phyloP scores from a whole-genome alignment of 768 basidiomycete genomes.

The Rhizopogon roseolus region DNA sequence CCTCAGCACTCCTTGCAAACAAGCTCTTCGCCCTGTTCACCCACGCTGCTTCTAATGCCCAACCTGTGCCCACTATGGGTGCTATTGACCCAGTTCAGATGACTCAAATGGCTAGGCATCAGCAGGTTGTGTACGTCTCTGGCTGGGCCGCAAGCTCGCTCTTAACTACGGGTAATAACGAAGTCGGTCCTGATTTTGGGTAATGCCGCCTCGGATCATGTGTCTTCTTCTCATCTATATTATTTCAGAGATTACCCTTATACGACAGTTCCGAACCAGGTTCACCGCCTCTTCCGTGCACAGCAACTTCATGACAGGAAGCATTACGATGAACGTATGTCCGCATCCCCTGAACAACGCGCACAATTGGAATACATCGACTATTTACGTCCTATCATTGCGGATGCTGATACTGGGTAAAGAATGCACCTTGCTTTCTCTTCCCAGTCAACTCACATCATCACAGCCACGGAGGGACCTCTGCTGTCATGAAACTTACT shows the following conservation, averaged over 20 bases:
- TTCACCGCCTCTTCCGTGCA: conserved; percentile 85
- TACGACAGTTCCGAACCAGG: conserved; percentile 94
- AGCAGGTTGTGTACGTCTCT: conserved; percentile 87
- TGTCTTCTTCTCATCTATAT: conserved; percentile 1
- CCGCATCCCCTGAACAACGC: conserved; percentile 56
- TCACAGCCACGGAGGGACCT: conserved; percentile 83
- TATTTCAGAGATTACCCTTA: conserved; percentile 82
- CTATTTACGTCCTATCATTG: conserved; percentile 89
- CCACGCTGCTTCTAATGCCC: conserved; percentile 54
- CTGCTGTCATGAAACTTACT: conserved; percentile 89
- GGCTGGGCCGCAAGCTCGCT: conserved; percentile 89
- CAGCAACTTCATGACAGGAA: conserved; percentile 93
- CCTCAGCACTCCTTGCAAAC: conserved; percentile 74
- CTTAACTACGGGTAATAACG: conserved; percentile 85
- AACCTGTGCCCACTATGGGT: conserved; percentile 87
- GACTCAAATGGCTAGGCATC: conserved; percentile 88
- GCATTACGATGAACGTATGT: conserved; percentile 83
- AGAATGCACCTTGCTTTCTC: conserved; percentile 12
- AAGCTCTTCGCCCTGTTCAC: conserved; percentile 74
- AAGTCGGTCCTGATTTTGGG: conserved; percentile 92
- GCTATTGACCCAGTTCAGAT: conserved; percentile 93
- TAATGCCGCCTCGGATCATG: conserved; percentile 17
- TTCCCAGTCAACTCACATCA: conserved; percentile 1
- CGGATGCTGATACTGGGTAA: conserved; percentile 92
- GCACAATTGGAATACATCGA: conserved; percentile 75